Evolutionary conservation across 2,329 filamentous ascomycete species (phyloP).

Genomic region (Talaromyces pinophilus): DNA sequence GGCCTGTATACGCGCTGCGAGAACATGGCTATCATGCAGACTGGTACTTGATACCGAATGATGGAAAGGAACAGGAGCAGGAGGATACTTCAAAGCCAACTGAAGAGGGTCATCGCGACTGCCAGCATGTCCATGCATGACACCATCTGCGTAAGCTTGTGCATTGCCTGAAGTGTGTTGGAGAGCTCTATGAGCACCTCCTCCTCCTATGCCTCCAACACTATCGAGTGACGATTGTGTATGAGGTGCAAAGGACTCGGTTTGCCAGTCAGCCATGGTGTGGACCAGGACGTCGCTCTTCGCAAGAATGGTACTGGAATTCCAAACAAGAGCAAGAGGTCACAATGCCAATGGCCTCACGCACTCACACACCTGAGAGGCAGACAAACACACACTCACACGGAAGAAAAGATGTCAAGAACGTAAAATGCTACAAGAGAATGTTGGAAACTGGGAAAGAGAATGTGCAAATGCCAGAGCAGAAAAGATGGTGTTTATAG

Average conservation of each 20-base stretch:
- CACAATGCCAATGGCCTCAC: conserved; percentile 40
- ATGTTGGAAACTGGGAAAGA: conserved; percentile 47
- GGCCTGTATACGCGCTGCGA: conserved; percentile 36
- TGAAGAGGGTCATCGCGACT: conserved; percentile 40
- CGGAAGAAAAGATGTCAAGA: conserved; percentile 37
- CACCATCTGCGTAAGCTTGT: conserved; percentile 42
- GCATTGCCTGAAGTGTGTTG: conserved; percentile 48
- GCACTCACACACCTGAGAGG: conserved; percentile 33
- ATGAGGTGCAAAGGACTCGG: conserved; percentile 42
- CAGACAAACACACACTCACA: conserved; percentile 29
- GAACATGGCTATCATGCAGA: conserved; percentile 30
- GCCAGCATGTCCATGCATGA: conserved; percentile 32
- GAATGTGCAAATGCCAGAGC: conserved; percentile 42
- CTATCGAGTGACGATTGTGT: conserved; percentile 38
- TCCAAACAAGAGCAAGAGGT: conserved; percentile 38
- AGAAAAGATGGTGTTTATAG: conserved; percentile 47
- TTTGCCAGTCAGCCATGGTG: conserved; percentile 46
- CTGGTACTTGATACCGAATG: conserved; percentile 31
- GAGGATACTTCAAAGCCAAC: conserved; percentile 41
- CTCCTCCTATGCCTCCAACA: conserved; percentile 37
- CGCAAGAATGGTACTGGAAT: conserved; percentile 44
- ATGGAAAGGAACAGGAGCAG: conserved; percentile 32
- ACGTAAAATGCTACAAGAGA: conserved; percentile 43
- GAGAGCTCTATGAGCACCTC: conserved; percentile 39
- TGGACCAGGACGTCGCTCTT: conserved; percentile 38